Percentiles rank a stretch among this genome's conserved stretches.
Conservation (phyloP, 257 asterid species). For the Solanum clarkiae region DNA sequence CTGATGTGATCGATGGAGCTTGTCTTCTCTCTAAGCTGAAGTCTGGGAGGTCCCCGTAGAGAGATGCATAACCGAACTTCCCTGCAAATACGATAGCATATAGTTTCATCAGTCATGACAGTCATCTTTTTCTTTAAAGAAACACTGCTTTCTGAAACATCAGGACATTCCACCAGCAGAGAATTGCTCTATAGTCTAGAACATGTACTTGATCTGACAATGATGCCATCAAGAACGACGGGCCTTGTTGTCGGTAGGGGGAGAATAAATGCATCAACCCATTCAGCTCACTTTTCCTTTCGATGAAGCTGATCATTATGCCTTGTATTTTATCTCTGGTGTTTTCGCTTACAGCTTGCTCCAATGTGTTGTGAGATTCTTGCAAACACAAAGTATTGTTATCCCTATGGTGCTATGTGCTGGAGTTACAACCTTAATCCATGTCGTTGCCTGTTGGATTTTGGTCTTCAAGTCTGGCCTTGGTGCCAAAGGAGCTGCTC, state of each 20-base stretch:
- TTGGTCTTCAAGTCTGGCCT: too few relatives aligned
- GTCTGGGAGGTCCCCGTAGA: constrained; percentile 70
- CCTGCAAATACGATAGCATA: constrained; percentile 18
- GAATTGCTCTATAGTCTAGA: not conserved
- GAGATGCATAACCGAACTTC: constrained; percentile 48
- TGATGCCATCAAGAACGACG: not conserved
- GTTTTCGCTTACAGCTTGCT: constrained; percentile 50
- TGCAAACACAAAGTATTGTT: constrained; percentile 65
- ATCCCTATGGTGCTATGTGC: constrained; percentile 75
- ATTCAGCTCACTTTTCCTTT: not conserved
- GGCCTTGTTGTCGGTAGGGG: not conserved
- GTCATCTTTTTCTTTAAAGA: not conserved
- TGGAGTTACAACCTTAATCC: constrained; percentile 43
- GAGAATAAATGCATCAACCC: not conserved
- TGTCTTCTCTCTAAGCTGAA: constrained; percentile 25
- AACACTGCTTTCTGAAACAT: not conserved
- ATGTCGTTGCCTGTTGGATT: constrained; percentile 47
- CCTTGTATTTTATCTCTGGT: constrained; percentile 55
- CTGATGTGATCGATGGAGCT: constrained; percentile 10
- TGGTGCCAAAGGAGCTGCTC: too few relatives aligned
- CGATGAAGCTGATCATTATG: constrained; percentile 52
- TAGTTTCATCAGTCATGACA: not conserved
- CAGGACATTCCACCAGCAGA: not conserved
- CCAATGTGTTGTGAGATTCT: constrained; percentile 71
- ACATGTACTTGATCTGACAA: not conserved